phyloP scores from a whole-genome alignment of 768 basidiomycete species.

The Hypsizygus marmoreus region DNA sequence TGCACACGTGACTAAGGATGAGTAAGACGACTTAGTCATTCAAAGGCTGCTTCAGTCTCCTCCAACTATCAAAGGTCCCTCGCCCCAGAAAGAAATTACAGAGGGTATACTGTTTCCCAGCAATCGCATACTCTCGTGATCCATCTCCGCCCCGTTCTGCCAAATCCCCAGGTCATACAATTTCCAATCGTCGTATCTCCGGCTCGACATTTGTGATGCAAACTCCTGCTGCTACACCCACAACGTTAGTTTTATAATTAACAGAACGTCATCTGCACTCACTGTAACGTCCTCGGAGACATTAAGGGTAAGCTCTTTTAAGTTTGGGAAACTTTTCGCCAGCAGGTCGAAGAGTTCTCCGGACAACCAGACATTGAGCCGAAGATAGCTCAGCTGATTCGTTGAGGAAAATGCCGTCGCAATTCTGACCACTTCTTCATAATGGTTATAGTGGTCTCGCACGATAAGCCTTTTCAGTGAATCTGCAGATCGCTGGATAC shows the following conservation, averaged over 20 bases:
- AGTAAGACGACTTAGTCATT: background rate
- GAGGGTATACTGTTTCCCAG: slow-evolving; percentile 36
- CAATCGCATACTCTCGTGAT: slow-evolving; percentile 30
- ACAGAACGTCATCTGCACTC: slow-evolving; percentile 4
- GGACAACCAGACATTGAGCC: slow-evolving; percentile 37
- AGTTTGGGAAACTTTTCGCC: slow-evolving; percentile 28
- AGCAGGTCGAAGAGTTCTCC: slow-evolving; percentile 35
- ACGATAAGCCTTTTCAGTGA: slow-evolving; percentile 38
- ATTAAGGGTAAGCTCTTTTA: slow-evolving; percentile 32
- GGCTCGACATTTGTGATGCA: slow-evolving; percentile 24
- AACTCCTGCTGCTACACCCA: slow-evolving; percentile 21
- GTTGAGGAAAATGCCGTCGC: slow-evolving; percentile 26
- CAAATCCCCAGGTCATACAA: slow-evolving; percentile 39
- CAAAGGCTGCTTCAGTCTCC: background rate
- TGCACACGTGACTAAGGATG: background rate
- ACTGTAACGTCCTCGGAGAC: slow-evolving; percentile 27
- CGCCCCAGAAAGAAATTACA: slow-evolving; percentile 34
- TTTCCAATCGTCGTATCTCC: slow-evolving; percentile 34
- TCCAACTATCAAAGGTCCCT: slow-evolving; percentile 16
- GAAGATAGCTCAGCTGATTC: slow-evolving; percentile 26
- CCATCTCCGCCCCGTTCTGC: slow-evolving; percentile 33
- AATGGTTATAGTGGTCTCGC: slow-evolving; percentile 41
- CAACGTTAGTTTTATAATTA: slow-evolving; percentile 5
- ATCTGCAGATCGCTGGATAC: slow-evolving; percentile 30
- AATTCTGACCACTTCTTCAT: slow-evolving; percentile 30